phyloP scores from a whole-genome alignment of 495 filamentous ascomycete genomes.

The Trichocladium antarcticum region DNA sequence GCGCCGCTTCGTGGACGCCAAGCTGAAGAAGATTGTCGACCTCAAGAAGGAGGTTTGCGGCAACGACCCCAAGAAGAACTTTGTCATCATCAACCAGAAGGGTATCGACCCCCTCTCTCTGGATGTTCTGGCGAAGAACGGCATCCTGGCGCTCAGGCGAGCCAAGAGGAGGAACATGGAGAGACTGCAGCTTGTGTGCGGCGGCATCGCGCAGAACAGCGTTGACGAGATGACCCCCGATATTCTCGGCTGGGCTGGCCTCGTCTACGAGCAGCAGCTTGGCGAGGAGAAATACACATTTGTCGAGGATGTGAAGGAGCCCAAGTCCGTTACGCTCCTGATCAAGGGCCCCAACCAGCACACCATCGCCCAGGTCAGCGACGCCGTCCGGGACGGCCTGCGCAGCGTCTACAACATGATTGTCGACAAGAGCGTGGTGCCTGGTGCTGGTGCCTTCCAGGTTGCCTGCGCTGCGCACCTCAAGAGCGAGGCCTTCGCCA shows the following conservation, averaged over 20 bases:
- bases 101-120: conserved; percentile 94
- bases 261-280: conserved; percentile 93
- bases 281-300: conserved; percentile 99
- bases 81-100: conserved; percentile 98
- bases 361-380: conserved; percentile 90
- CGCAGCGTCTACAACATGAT: conserved; percentile 98
- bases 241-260: conserved; percentile 88
- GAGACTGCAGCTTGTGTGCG: conserved; percentile 85
- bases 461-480: conserved; percentile 87
- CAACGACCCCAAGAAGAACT: conserved; percentile 84
- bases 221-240: conserved; percentile 87
- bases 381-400: conserved; percentile 93
- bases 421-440: conserved; percentile 87
- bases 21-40: conserved; percentile 94
- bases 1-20: conserved; percentile 89
- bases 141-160: conserved; percentile 83
- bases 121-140: conserved; percentile 94
- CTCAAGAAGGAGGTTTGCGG: conserved; percentile 98
- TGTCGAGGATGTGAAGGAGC: conserved; percentile 94
- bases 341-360: conserved; percentile 97
- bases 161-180: conserved; percentile 99
- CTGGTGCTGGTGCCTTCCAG: conserved; percentile 92
- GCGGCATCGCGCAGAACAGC: conserved; percentile 84
- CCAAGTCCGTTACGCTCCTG: conserved; percentile 94
- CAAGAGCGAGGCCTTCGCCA: conserved; percentile 66